phyloP scores from a whole-genome alignment of 2,329 filamentous ascomycete species.

The Chalaropsis thielavioides region DNA sequence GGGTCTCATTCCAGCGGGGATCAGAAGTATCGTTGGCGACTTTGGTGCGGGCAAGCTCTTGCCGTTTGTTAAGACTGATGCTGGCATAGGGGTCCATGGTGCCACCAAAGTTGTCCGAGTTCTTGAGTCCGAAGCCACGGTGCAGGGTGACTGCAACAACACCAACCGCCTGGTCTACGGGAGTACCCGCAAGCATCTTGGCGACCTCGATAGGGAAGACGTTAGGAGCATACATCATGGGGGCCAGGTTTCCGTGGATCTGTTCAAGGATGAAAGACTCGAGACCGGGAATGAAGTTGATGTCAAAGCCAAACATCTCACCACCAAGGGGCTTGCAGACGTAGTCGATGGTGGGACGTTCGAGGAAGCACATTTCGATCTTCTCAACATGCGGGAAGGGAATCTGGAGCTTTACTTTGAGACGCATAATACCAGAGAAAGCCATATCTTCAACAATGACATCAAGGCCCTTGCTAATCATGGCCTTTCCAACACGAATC shows the following conservation, averaged over 20 bases:
- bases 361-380: slow-evolving; percentile 88
- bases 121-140: slow-evolving; percentile 83
- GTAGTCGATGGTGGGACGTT: slow-evolving; percentile 81
- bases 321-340: slow-evolving; percentile 95
- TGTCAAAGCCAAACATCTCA: slow-evolving; percentile 91
- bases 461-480: slow-evolving; percentile 92
- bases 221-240: slow-evolving; percentile 97
- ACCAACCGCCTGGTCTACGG: slow-evolving; percentile 90
- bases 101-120: slow-evolving; percentile 83
- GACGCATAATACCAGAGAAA: slow-evolving; percentile 86
- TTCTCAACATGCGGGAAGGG: slow-evolving; percentile 91
- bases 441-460: slow-evolving; percentile 98
- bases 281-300: slow-evolving; percentile 95
- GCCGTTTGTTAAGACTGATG: slow-evolving; percentile 70
- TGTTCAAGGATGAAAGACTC: slow-evolving; percentile 90
- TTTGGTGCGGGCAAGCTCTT: slow-evolving; percentile 77
- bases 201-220: slow-evolving; percentile 97
- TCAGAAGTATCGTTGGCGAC: slow-evolving; percentile 69
- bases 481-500: slow-evolving; percentile 84
- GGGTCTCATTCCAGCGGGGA: slow-evolving; percentile 90
- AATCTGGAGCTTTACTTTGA: slow-evolving; percentile 95
- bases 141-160: slow-evolving; percentile 86
- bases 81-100: slow-evolving; percentile 82
- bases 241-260: slow-evolving; percentile 82
- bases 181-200: slow-evolving; percentile 89